Base-by-base conservation (phyloP, 208 protist genomes). In the Leptomonas seymouri region DNA sequence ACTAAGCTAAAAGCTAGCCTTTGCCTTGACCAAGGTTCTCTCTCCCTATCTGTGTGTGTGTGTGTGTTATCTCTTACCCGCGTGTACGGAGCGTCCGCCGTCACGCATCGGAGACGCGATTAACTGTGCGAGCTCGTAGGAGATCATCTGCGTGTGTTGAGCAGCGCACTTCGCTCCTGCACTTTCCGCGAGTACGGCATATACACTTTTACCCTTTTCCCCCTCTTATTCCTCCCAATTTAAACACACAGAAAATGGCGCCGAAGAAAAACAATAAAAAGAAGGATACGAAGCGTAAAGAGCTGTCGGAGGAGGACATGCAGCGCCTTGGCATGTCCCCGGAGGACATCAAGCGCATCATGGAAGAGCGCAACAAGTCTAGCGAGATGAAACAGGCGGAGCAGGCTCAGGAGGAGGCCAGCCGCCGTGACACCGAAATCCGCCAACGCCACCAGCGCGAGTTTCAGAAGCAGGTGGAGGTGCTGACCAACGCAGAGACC, bases 311-410 rank as follows among this genome's bases (percentile, higher is more conserved):
- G 63, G 85, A 87, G 54, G 88, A 93, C 56, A 87, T 93, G 88
- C 88, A 81, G 25, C 88, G 85, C 23, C 80, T 93, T 46, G 88
- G 88, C 21, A 91, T 93, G 85, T 74, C 73, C 11, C 83, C 86
- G 1, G 84, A 90, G n/a, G 85, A 93, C 59, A 88, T 91, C 36
- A 48, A 73, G 49, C 85, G 83, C 49, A 82, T 93, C 48, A 53
- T 93, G 48, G 78, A 80, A 1, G 85, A 93, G 78, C 85, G 85
- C 31, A 63, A 59, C 34, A 91, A 91, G 64, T 86, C 88, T 9
- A 67, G 70, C 18, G 84, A 84, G 45, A 80, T 91, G 49, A 86
- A 87, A 53, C 72, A 80, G 44, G 78, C 75, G 30, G 80, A 91
- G 59, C 71, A 80, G 34, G 82, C 65, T 7, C 64, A 51, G 16